A percentile compares a stretch with the other conserved stretches of the same genome.
Conservation (phyloP, 2,329 filamentous ascomycete genomes). For the Amauroascus verrucosus region DNA sequence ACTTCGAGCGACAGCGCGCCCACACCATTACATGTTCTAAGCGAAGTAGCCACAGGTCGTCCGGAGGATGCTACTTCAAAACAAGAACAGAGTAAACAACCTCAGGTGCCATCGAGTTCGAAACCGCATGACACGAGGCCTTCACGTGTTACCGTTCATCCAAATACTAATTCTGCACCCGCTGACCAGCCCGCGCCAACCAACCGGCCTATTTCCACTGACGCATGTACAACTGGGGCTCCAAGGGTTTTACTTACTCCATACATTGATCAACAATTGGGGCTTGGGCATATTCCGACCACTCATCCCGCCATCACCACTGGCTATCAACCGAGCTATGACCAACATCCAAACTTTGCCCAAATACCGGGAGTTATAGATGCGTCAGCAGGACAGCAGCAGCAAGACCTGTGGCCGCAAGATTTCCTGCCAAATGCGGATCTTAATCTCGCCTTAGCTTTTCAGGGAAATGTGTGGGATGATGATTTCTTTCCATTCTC, state of each 20-base stretch:
- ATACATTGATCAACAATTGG: constrained; percentile 2
- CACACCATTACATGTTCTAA: constrained; percentile 31
- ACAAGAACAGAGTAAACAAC: not conserved
- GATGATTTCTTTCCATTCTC: constrained; percentile 14
- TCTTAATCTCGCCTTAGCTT: constrained; percentile 9
- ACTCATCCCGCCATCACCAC: not conserved
- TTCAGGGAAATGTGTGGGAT: constrained; percentile 16
- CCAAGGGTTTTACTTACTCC: not conserved
- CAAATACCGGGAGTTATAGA: not conserved
- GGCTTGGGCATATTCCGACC: not conserved
- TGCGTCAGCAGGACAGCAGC: not conserved
- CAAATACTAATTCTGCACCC: not conserved
- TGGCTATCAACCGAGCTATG: not conserved
- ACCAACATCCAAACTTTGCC: not conserved
- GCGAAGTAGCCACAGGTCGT: constrained; percentile 34
- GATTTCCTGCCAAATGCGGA: constrained; percentile 5
- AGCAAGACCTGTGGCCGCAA: constrained; percentile 8
- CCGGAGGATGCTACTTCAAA: constrained; percentile 13
- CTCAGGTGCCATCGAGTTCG: not conserved
- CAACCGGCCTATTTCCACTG: not conserved
- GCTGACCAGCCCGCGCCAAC: not conserved
- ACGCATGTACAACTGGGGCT: not conserved
- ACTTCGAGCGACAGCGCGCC: constrained; percentile 10
- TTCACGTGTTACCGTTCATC: not conserved
- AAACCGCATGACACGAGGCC: not conserved